A percentile compares a stretch with the other conserved stretches of the same genome.
These are phyloP conservation scores for Linnemannia zychae DNA, from an alignment of 192 early-diverging fungal species.

Conservation along the genomic window DNA sequence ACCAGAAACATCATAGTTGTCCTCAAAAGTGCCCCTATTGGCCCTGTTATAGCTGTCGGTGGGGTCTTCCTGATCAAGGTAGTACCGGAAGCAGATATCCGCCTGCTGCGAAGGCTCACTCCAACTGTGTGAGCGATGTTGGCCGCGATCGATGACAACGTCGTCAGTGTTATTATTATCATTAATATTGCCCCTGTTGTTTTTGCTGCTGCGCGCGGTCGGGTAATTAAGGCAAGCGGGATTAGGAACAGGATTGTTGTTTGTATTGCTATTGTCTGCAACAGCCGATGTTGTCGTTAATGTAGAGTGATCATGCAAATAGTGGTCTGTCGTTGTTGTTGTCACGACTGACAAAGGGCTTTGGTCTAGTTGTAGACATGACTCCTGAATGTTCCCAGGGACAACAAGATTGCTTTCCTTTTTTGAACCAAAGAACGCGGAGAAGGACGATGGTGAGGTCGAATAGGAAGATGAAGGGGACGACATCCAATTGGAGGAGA, in stretches of 20 bases:
- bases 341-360: not conserved
- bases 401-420: slow-evolving; percentile 43
- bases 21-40: no score
- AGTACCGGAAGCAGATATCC: not conserved
- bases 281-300: not conserved
- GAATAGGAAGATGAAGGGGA: slow-evolving; percentile 1
- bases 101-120: not conserved
- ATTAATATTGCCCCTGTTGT: not conserved
- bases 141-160: not conserved
- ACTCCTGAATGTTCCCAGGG: slow-evolving; percentile 21
- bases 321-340: not conserved
- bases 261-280: not conserved
- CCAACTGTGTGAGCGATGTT: slow-evolving; percentile 2
- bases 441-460: not conserved
- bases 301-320: not conserved
- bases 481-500: not conserved
- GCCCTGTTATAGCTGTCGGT: not conserved
- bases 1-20: not conserved
- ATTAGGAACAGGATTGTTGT: slow-evolving; percentile 2
- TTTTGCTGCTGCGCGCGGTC: slow-evolving; percentile 2
- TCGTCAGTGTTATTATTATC: not conserved
- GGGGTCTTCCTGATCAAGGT: not conserved
- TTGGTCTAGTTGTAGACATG: not conserved
- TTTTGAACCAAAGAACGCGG: slow-evolving; percentile 24
- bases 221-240: not conserved